phyloP scores from a whole-genome alignment of 371 early-diverging fungal genomes.

The Nematocida ausubeli region DNA sequence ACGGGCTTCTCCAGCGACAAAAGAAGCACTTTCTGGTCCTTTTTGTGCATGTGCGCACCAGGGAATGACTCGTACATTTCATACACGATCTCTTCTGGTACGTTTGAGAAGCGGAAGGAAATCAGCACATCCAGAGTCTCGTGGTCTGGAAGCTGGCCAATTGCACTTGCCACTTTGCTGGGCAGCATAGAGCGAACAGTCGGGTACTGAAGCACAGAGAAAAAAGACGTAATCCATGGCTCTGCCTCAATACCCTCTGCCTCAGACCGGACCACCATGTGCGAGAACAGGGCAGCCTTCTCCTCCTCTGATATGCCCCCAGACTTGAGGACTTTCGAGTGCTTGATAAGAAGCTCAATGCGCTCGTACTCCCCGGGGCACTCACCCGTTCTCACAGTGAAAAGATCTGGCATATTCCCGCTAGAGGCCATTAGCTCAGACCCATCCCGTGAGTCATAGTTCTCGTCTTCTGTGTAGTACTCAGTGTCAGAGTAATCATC shows the following conservation, averaged over 20 bases:
- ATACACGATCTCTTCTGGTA: constrained; percentile 37
- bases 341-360: constrained; percentile 32
- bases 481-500: neutral
- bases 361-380: constrained; percentile 14
- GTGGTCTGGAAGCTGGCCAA: neutral
- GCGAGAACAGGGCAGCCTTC: constrained; percentile 2
- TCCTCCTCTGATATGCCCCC: neutral
- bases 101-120: constrained; percentile 23
- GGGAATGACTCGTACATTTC: constrained; percentile 50
- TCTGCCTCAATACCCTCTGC: constrained; percentile 48
- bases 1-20: constrained; percentile 44
- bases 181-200: neutral
- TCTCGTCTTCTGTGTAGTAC: constrained; percentile 5
- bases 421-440: constrained; percentile 20
- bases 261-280: constrained; percentile 21
- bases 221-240: constrained; percentile 41
- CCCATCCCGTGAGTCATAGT: constrained; percentile 4
- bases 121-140: constrained; percentile 11
- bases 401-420: constrained; percentile 12
- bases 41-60: neutral
- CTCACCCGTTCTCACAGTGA: constrained; percentile 20
- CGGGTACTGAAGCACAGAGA: constrained; percentile 20
- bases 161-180: neutral
- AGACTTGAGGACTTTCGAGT: constrained; percentile 8
- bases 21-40: constrained; percentile 18